phyloP scores from a whole-genome alignment of 2,329 filamentous ascomycete species.

The Calonectria hongkongensis region DNA sequence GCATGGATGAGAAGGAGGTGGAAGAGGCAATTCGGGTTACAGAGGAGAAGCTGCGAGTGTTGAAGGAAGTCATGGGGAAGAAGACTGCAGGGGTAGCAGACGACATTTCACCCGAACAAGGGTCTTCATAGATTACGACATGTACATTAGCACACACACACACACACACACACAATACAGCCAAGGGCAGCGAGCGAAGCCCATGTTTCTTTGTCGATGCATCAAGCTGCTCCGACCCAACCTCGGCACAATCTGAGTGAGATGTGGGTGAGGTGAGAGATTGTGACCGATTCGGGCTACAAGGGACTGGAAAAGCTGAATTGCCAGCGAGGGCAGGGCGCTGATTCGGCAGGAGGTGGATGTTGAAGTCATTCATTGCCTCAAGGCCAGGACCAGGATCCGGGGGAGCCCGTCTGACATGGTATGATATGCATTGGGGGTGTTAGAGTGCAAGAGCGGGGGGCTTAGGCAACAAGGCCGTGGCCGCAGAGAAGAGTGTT shows the following conservation, averaged over 20 bases:
- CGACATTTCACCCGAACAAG: slow-evolving; percentile 42
- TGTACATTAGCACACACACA: slow-evolving; percentile 43
- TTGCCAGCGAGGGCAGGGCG: neutral
- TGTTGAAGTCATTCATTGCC: slow-evolving; percentile 28
- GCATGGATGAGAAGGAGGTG: slow-evolving; percentile 83
- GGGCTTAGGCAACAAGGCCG: slow-evolving; percentile 11
- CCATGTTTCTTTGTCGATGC: slow-evolving; percentile 53
- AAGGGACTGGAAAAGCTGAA: slow-evolving; percentile 5
- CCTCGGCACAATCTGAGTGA: slow-evolving; percentile 3
- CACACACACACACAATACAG: slow-evolving; percentile 6
- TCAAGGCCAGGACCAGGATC: slow-evolving; percentile 3
- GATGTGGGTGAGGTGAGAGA: neutral
- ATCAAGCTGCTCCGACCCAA: neutral
- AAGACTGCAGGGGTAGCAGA: slow-evolving; percentile 51
- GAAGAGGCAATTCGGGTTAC: slow-evolving; percentile 89
- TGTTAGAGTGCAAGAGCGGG: slow-evolving; percentile 1
- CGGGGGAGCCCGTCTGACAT: slow-evolving; percentile 40
- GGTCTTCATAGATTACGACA: slow-evolving; percentile 48
- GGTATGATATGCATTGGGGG: slow-evolving; percentile 30
- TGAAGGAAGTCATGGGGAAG: slow-evolving; percentile 82
- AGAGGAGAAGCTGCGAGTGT: slow-evolving; percentile 85
- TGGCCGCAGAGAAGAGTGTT: neutral
- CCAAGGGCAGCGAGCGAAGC: slow-evolving; percentile 48
- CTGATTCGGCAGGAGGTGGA: slow-evolving; percentile 22
- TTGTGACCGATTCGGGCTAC: slow-evolving; percentile 21